Evolutionary conservation across 805 yeast genomes (phyloP), one percentile per base, ranked within the genome.

Genomic region (Lipomyces starkeyi): DNA sequence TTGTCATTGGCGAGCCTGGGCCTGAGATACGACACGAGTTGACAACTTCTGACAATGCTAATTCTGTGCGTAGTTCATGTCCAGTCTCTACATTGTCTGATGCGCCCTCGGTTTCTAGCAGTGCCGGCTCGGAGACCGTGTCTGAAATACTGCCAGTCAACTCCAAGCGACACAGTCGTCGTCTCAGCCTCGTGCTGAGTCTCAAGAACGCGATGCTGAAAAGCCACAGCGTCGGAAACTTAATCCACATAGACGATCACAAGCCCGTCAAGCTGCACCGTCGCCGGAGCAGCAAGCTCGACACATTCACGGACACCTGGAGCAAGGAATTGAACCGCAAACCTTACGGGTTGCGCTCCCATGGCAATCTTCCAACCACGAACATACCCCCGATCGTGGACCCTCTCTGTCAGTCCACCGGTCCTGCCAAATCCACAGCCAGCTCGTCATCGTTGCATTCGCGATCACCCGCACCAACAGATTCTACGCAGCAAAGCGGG

Each of bases 1-100:
- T 67, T 37, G 58, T 63, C 47, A 63, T 74, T 6, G 78, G 78
- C 29, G 78, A 75, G 65, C 78, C 78, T 0, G 78, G 78, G n/a
- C 78, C 78, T 6, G 74, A 73, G 63, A 71, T 74, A 32, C 74
- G 75, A n/a, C 65, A 61, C 43, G 47, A 56, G 27, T 3, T 37
- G 43, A 7, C 54, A 22, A 13, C 13, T 0, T 14, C 60, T 57
- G 35, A 27, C 17, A 47, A 25, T 20, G 32, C 67, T 2, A 52
- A 43, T 27, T 59, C 64, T 3, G 47, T 65, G 66, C 56, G 67
- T 68, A 52, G 43, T 63, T 27, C 74, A 58, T 47, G 59, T 29
- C 56, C 63, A 43, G 53, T 56, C 25, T 61, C 61, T 40, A 58
- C 70, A 7, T 22, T 63, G 17, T 66, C 70, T 4, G 66, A 59